phyloP scores from a whole-genome alignment of 371 early-diverging fungal species.

The Syncephalastrum contaminatum region DNA sequence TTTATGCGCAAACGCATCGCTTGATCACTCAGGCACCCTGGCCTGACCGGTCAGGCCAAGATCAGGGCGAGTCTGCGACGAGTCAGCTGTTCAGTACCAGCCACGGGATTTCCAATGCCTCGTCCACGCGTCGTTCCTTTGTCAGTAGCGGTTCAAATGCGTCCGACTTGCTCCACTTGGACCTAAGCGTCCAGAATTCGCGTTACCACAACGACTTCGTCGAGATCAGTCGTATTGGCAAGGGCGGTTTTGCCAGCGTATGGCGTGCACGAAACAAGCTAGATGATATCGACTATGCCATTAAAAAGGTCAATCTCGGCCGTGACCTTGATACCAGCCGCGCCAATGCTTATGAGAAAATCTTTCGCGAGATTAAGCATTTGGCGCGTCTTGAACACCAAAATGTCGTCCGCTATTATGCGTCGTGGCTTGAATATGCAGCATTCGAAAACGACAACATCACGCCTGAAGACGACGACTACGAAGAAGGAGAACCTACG shows the following conservation, averaged over 20 bases:
- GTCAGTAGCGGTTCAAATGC: too few relatives aligned
- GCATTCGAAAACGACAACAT: neutral
- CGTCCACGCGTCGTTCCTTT: too few relatives aligned
- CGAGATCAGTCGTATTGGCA: constrained; percentile 75
- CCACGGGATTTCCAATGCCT: too few relatives aligned
- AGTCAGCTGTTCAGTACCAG: too few relatives aligned
- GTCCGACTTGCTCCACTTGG: constrained; percentile 1
- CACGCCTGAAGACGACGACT: neutral
- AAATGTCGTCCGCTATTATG: constrained; percentile 91
- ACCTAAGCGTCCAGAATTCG: constrained; percentile 58
- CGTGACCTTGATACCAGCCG: constrained; percentile 35
- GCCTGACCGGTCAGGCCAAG: too few relatives aligned
- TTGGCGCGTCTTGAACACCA: constrained; percentile 86
- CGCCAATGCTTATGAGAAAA: constrained; percentile 66
- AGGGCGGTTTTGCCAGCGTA: constrained; percentile 95
- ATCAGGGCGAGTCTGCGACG: too few relatives aligned
- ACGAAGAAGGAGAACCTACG: neutral
- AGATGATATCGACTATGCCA: constrained; percentile 86
- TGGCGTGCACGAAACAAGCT: constrained; percentile 69
- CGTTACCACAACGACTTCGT: constrained; percentile 86
- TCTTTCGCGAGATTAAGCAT: constrained; percentile 89
- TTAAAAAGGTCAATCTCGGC: constrained; percentile 76
- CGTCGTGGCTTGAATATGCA: constrained; percentile 88
- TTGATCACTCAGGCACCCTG: too few relatives aligned
- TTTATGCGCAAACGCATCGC: constrained; percentile 2